Evolutionary conservation across 208 protist species (phyloP).

Genomic region (Angomonas ambiguus): DNA sequence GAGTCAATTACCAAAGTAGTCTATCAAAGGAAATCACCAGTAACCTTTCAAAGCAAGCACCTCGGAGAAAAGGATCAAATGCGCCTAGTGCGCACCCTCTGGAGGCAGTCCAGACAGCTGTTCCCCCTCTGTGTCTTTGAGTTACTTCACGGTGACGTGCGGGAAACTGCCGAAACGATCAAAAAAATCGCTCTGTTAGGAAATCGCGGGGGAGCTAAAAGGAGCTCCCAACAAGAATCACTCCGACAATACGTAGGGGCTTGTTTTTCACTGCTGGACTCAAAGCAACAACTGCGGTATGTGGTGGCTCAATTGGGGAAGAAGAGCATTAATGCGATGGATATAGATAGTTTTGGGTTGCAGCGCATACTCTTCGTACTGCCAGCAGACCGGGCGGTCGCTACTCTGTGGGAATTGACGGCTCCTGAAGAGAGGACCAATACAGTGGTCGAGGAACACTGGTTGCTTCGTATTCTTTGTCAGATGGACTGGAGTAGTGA

Average conservation of each 20-base stretch:
- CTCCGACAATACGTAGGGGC: slow-evolving; percentile 42
- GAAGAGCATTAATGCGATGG: slow-evolving; percentile 24
- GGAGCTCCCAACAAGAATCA: not conserved
- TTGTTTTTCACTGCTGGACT: slow-evolving; percentile 48
- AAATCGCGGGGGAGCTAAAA: not conserved
- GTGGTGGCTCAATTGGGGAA: slow-evolving; percentile 33
- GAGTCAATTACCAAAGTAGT: slow-evolving; percentile 2
- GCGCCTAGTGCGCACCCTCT: not conserved
- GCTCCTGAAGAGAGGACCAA: not conserved
- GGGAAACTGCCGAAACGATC: not conserved
- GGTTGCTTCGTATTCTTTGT: slow-evolving; percentile 5
- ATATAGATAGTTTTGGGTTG: slow-evolving; percentile 67
- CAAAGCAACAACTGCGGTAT: slow-evolving; percentile 28
- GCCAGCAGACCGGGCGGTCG: slow-evolving; percentile 15
- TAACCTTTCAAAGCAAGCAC: not conserved
- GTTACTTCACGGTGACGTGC: not conserved
- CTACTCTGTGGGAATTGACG: not conserved
- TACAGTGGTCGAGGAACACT: slow-evolving; percentile 21
- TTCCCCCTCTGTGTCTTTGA: slow-evolving; percentile 3
- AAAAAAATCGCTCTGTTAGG: not conserved
- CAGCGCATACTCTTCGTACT: slow-evolving; percentile 63
- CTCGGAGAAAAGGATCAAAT: not conserved
- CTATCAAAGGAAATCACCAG: not conserved
- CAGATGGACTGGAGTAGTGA: not conserved
- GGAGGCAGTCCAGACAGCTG: not conserved